phyloP scores from a whole-genome alignment of 2,329 filamentous ascomycete species.

The Ophiostoma perfectum region DNA sequence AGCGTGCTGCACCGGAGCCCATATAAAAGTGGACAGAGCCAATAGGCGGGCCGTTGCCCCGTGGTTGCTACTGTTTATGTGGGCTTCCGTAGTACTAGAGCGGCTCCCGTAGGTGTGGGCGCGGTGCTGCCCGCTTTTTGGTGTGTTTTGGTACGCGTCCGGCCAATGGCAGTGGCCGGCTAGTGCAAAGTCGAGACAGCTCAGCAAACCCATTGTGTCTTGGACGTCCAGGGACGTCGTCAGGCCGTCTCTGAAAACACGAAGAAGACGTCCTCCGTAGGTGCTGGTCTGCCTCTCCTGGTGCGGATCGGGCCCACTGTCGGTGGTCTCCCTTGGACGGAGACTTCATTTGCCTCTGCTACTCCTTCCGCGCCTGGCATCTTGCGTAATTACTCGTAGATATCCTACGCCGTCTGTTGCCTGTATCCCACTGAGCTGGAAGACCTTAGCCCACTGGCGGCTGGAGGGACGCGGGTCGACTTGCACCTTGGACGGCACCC shows the following conservation, averaged over 20 bases:
- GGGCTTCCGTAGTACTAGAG: slow-evolving; percentile 23
- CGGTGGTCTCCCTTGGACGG: slow-evolving; percentile 5
- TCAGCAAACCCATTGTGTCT: background rate
- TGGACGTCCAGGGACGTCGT: background rate
- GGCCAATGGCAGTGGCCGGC: slow-evolving; percentile 6
- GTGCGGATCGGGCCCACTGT: background rate
- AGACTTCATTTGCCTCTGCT: slow-evolving; percentile 8
- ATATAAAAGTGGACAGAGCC: slow-evolving; percentile 29
- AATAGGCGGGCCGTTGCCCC: slow-evolving; percentile 50
- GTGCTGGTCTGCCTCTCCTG: background rate
- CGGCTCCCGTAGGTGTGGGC: background rate
- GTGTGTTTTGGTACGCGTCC: slow-evolving; percentile 21
- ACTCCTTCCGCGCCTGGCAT: slow-evolving; percentile 1
- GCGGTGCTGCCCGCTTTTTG: slow-evolving; percentile 13
- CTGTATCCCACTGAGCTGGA: no score
- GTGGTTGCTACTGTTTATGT: slow-evolving; percentile 52
- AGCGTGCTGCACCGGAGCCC: slow-evolving; percentile 5
- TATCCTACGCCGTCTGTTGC: background rate
- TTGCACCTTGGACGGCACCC: no score
- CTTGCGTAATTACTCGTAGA: background rate
- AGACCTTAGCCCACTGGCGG: no score
- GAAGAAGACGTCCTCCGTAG: background rate
- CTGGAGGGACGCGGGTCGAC: no score
- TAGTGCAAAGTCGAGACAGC: background rate
- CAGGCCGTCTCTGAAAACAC: background rate